Evolutionary conservation across 495 filamentous ascomycete species (phyloP), one percentile per base, ranked within the genome.

Genomic region (Penicillium coffeae): DNA sequence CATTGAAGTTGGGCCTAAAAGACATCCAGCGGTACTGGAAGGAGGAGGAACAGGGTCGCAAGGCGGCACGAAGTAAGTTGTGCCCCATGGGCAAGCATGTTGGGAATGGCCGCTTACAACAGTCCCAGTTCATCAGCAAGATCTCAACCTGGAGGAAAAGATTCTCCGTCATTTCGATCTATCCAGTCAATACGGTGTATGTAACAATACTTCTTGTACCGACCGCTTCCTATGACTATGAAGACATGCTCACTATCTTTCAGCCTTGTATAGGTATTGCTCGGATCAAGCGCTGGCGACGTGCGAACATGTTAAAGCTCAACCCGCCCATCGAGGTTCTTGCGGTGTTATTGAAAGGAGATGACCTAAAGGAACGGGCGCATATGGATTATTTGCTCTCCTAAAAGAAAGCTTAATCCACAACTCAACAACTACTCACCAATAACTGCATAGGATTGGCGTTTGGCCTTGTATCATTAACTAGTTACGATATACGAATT

Each of bases 301-400:
- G 94, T 8, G 94, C 94, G 2, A 71, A 95, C 36, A 71, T 69
- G 38, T 67, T 99, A 38, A 85, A 85, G 1, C 68, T 99, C 40
- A 78, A 88, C 32, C 94, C 94, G 0, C 93, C 94, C 1, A 75
- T 95, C 25, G 91, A 96, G 65, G 90, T 97, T n/a, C 73, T 96
- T 3, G 86, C 89, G 0, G 87, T 96, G 18, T 61, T 96, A 32
- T 56, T 95, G 45, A 85, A 80, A 60, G 82, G 92, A 52, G 68
- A 79, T 6, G 72, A 76, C 7, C 59, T 60, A 13, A 70, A 56
- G 8, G 62, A 95, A 64, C 70, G 72, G 50, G 86, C 91, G 25
- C 80, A 89, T 65, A 82, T 96, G 43, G 93, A 96, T 65, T 84
- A 88, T 60, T 59, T 95, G 54, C 74, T 95, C 75, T 72, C 70